Evolutionary conservation across 768 basidiomycete genomes (phyloP).

Genomic region (Hygrocybe coccinea): DNA sequence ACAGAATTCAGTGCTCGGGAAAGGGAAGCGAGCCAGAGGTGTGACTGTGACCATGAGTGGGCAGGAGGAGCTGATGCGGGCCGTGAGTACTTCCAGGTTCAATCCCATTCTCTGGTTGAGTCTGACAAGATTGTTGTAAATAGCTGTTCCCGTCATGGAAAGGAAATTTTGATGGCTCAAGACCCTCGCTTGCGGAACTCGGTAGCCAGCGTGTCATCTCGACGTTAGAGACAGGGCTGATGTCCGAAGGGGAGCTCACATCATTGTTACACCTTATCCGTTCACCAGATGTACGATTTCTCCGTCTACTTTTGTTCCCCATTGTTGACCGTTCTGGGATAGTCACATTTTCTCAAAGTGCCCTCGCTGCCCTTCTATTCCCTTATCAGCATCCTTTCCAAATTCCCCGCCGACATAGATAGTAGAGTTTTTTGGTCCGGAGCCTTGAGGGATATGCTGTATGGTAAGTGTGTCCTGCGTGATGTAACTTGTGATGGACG

Average conservation of each 20-base stretch:
- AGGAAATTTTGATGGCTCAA: constrained; percentile 64
- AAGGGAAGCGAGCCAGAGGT: constrained; percentile 72
- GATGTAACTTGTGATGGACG: not conserved
- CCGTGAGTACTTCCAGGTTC: constrained; percentile 50
- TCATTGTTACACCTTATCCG: constrained; percentile 65
- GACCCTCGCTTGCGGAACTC: constrained; percentile 63
- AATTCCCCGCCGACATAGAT: constrained; percentile 74
- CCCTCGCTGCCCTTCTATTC: constrained; percentile 77
- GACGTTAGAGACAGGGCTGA: constrained; percentile 59
- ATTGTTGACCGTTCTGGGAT: constrained; percentile 12
- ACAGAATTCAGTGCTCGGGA: constrained; percentile 58
- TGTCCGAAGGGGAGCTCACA: constrained; percentile 63
- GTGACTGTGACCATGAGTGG: constrained; percentile 79
- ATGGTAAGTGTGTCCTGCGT: constrained; percentile 45
- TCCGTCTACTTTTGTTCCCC: not conserved
- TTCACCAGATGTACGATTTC: constrained; percentile 61
- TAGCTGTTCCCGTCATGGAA: constrained; percentile 80
- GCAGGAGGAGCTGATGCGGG: constrained; percentile 78
- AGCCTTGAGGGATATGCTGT: constrained; percentile 57
- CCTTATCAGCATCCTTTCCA: constrained; percentile 67
- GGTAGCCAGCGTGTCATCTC: constrained; percentile 52
- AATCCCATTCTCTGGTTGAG: not conserved
- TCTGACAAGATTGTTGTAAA: constrained; percentile 1
- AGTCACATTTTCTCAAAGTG: constrained; percentile 87
- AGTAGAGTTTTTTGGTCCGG: constrained; percentile 72